These are phyloP conservation scores for Aureobasidium sp. DNA, from an alignment of 2,329 filamentous ascomycete species.

Conservation along the genomic window DNA sequence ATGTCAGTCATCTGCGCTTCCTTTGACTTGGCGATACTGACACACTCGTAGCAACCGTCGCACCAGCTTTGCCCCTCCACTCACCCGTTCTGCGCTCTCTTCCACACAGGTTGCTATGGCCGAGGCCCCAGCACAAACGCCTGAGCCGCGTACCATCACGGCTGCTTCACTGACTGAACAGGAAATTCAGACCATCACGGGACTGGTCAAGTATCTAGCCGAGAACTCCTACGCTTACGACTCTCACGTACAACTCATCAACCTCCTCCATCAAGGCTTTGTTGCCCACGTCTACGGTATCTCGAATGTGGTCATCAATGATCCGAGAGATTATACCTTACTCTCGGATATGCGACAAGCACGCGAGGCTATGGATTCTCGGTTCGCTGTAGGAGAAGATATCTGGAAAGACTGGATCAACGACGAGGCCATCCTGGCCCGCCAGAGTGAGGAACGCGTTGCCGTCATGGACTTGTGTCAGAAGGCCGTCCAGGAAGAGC, in stretches of 20 bases:
- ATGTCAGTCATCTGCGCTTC: slow-evolving; percentile 13
- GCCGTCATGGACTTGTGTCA: slow-evolving; percentile 66
- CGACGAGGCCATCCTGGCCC: slow-evolving; percentile 58
- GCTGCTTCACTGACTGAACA: slow-evolving; percentile 37
- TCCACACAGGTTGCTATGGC: slow-evolving; percentile 42
- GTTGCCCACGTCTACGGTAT: slow-evolving; percentile 32
- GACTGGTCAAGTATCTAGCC: slow-evolving; percentile 36
- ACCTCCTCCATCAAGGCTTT: slow-evolving; percentile 43
- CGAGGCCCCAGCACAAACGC: slow-evolving; percentile 37
- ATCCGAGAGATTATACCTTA: slow-evolving; percentile 38
- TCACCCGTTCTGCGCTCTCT: slow-evolving; percentile 37
- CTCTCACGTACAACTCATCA: slow-evolving; percentile 42
- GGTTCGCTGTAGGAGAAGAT: slow-evolving; percentile 67
- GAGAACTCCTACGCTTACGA: slow-evolving; percentile 46
- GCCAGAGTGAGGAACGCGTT: slow-evolving; percentile 59
- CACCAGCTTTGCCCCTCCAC: slow-evolving; percentile 27
- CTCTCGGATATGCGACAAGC: slow-evolving; percentile 42
- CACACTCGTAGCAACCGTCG: slow-evolving; percentile 1
- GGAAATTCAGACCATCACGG: slow-evolving; percentile 38
- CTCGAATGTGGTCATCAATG: slow-evolving; percentile 17
- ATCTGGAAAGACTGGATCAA: slow-evolving; percentile 72
- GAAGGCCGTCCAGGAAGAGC: slow-evolving; percentile 62
- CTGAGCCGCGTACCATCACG: slow-evolving; percentile 36
- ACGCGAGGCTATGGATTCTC: slow-evolving; percentile 53
- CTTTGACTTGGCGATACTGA: slow-evolving; percentile 9